Evolutionary conservation across 176 grass and related monocot species (phyloP).

Genomic region (Oryza glaberrima): DNA sequence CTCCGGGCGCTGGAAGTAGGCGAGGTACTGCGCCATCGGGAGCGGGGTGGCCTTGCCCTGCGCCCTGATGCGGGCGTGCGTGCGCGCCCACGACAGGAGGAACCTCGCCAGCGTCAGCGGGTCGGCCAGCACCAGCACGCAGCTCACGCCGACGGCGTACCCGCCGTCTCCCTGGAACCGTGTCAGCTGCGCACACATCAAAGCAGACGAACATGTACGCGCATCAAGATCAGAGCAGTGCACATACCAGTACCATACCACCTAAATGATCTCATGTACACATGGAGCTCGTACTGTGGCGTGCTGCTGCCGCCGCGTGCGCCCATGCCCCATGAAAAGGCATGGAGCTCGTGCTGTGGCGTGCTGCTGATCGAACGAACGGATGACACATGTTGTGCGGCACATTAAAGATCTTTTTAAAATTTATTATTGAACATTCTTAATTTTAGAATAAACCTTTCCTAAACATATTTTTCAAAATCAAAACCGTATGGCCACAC

Average conservation of each 20-base stretch:
- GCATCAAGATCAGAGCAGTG: neutral
- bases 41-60: constrained; percentile 17
- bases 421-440: too few relatives aligned
- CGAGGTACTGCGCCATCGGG: constrained; percentile 65
- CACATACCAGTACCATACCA: neutral
- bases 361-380: too few relatives aligned
- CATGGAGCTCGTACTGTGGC: too few relatives aligned
- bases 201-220: neutral
- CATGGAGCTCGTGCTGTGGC: too few relatives aligned
- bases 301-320: too few relatives aligned
- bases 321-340: too few relatives aligned
- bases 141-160: constrained; percentile 77
- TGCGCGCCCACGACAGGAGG: constrained; percentile 66
- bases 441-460: too few relatives aligned
- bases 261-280: too few relatives aligned
- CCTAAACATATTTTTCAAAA: too few relatives aligned
- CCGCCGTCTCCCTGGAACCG: constrained; percentile 66
- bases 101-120: constrained; percentile 61
- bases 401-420: neutral
- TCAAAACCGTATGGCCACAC: too few relatives aligned
- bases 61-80: constrained; percentile 53
- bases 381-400: too few relatives aligned
- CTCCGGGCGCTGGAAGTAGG: constrained; percentile 58
- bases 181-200: constrained; percentile 58
- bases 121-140: constrained; percentile 68